Conservation (phyloP, 1,139 yeast species). For the Diutina pseudorugosa region DNA sequence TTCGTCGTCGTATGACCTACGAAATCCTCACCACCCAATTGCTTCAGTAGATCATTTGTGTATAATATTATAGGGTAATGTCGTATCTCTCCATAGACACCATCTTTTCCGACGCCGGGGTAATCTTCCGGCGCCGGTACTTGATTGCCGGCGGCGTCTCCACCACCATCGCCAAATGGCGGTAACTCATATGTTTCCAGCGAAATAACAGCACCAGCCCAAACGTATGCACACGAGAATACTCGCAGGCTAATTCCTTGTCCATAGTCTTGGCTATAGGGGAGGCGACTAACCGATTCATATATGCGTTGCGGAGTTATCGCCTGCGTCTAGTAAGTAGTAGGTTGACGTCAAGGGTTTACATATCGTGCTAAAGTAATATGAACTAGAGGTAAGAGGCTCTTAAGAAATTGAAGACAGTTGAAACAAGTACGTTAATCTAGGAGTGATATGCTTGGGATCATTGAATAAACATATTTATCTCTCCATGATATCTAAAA, state of each 20-base stretch:
- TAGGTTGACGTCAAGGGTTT: not conserved
- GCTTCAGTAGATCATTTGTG: not conserved
- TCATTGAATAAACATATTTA: too few species aligned
- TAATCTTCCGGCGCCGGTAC: not conserved
- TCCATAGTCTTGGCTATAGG: not conserved
- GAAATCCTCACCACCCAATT: conserved; percentile 23
- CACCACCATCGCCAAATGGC: not conserved
- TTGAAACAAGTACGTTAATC: too few species aligned
- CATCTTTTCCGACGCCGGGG: not conserved
- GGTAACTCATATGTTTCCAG: not conserved
- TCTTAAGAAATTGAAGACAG: too few species aligned
- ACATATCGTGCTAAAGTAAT: not conserved
- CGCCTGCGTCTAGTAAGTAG: not conserved
- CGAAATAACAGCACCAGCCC: not conserved
- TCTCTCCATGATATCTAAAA: too few species aligned
- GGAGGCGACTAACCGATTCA: not conserved
- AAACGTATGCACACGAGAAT: not conserved
- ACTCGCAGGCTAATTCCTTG: not conserved
- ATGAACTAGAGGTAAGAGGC: too few species aligned
- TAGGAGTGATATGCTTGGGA: too few species aligned
- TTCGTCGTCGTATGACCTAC: conserved; percentile 64
- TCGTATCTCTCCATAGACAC: too few species aligned
- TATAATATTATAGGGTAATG: not conserved
- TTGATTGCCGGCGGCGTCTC: not conserved
- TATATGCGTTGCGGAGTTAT: not conserved